Evolutionary conservation across 2,329 filamentous ascomycete species (phyloP), one percentile per base, ranked within the genome.

Genomic region (Fusarium sp.): DNA sequence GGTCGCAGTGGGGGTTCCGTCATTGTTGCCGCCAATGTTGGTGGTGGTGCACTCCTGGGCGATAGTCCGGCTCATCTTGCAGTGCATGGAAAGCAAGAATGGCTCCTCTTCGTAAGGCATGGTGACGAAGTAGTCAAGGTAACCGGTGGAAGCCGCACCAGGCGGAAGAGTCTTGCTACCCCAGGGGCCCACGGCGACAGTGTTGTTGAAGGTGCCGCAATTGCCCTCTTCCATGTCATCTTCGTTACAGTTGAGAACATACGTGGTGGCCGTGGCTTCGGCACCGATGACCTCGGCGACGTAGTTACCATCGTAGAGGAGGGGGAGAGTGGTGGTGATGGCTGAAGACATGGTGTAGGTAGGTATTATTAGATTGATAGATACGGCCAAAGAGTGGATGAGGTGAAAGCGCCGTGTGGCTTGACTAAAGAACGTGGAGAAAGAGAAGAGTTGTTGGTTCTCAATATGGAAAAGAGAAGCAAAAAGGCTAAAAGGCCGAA

Each of bases 111-210:
- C 24, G 44, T 42, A 24, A 12, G 20, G 16, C 12, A 42, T 22
- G 35, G 36, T 66, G 11, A 66, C 17, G 58, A 14, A 63, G 31
- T 57, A 31, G 24, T 66, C 62, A 10, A 65, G 67, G 3, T n/a
- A 44, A n/a, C 70, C 70, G 0, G 70, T 70, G 14, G 24, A n/a
- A 10, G 53, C 58, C 7, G 70, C 64, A 35, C 62, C 64, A 17
- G 64, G 35, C 9, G 67, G 35, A 8, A 67, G 27, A 20, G 70
- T 70, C 35, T 72, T 66, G 55, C 58, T 63, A 4, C 67, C 67
- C 67, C 70, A 72, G 5, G 70, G 49, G 22, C 67, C 70, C 5
- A 70, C 27, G 6, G 58, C 42, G 35, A 70, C 7, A 27, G 67
- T 38, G 14, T 66, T 36, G 59, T 72, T 64, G 38, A 53, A 65